These are phyloP conservation scores for Sporobolomyces pararoseus DNA, from an alignment of 768 basidiomycete genomes.

Conservation along the genomic window DNA sequence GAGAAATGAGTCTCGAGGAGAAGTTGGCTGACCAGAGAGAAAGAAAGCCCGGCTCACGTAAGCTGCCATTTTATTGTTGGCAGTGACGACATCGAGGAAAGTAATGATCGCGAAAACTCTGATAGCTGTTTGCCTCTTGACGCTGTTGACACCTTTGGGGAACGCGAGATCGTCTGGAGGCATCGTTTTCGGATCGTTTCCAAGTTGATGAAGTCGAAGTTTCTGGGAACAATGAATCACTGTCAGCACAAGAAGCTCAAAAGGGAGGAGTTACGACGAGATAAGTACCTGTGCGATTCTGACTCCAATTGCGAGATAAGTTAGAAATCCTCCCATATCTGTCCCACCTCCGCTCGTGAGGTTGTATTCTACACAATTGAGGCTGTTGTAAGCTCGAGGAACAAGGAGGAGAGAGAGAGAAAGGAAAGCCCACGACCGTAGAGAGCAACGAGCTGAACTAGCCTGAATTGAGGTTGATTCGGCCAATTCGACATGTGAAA, in stretches of 20 bases:
- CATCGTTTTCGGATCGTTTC: slow-evolving; percentile 33
- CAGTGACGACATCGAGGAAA: slow-evolving; percentile 19
- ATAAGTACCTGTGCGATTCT: slow-evolving; percentile 6
- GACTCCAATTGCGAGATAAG: slow-evolving; percentile 8
- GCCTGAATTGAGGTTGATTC: slow-evolving; percentile 13
- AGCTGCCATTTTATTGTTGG: slow-evolving; percentile 11
- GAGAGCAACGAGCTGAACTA: neutral
- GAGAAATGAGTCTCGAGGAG: too few species aligned
- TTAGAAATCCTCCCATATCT: slow-evolving; percentile 9
- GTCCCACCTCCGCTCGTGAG: neutral
- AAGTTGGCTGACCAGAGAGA: too few species aligned
- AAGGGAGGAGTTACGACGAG: neutral
- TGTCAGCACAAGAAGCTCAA: too few species aligned
- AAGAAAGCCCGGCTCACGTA: neutral
- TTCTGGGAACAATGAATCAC: neutral
- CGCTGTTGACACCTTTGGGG: slow-evolving; percentile 30
- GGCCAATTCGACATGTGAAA: slow-evolving; percentile 27
- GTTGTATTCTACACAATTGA: neutral
- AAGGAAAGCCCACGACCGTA: slow-evolving; percentile 15
- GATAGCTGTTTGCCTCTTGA: slow-evolving; percentile 35
- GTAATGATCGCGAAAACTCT: slow-evolving; percentile 9
- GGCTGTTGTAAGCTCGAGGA: neutral
- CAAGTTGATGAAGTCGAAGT: slow-evolving; percentile 33
- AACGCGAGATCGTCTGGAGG: slow-evolving; percentile 39
- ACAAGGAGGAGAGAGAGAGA: neutral